Conservation (phyloP, 2,329 filamentous ascomycete genomes). For the Aspergillus nomiae region DNA sequence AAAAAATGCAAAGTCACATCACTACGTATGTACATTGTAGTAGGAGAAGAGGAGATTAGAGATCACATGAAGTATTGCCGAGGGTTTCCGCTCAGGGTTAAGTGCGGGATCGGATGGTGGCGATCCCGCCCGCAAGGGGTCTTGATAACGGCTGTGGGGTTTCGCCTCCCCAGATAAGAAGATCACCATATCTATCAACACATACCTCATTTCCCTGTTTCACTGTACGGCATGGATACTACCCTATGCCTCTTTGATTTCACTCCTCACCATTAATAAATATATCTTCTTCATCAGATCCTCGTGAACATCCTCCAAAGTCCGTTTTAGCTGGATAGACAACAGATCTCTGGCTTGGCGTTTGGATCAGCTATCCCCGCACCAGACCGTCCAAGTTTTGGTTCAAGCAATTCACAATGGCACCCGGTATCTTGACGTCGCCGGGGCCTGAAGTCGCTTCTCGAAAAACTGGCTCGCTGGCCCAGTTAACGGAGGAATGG, state of each 20-base stretch:
- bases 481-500: conserved; percentile 71
- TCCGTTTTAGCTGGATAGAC: background rate
- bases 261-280: too few relatives aligned
- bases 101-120: conserved; percentile 34
- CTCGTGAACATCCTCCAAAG: background rate
- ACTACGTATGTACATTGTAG: too few relatives aligned
- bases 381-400: conserved; percentile 6
- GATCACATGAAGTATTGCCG: conserved; percentile 4
- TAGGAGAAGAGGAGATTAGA: background rate
- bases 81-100: background rate
- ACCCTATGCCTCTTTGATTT: background rate
- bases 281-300: background rate
- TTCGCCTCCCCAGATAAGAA: background rate
- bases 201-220: background rate
- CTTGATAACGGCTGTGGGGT: background rate
- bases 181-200: background rate
- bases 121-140: conserved; percentile 34
- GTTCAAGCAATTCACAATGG: conserved; percentile 47
- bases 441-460: conserved; percentile 47
- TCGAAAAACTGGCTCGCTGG: conserved; percentile 51
- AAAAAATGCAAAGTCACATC: too few relatives aligned
- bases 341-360: background rate
- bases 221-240: background rate
- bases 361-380: background rate
- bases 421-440: conserved; percentile 57